Percentiles rank a stretch among this genome's conserved stretches.
phyloP scores from a whole-genome alignment of 129 eudicot species.

The Saussurea involucrata region DNA sequence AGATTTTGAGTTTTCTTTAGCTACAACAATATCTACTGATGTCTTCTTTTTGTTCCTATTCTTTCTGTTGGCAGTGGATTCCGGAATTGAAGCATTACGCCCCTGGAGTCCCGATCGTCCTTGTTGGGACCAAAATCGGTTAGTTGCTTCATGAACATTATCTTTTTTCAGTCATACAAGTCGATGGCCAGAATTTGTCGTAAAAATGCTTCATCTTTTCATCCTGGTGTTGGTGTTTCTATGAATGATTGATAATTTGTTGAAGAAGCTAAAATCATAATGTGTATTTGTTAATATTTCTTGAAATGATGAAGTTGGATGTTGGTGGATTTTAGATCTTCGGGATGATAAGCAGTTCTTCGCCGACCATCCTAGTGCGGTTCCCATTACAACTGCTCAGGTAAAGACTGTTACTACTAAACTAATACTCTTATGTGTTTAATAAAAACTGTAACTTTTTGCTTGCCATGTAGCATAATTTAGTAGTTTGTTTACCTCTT shows the following conservation, averaged over 20 bases:
- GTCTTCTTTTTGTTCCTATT: not conserved
- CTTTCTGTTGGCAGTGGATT: conserved; percentile 41
- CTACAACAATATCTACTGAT: not conserved
- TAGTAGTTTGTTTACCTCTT: no score
- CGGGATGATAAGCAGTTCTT: conserved; percentile 54
- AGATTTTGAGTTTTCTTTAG: not conserved
- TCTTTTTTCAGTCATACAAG: not conserved
- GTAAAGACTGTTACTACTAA: conserved; percentile 21
- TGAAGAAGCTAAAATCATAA: not conserved
- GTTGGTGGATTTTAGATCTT: conserved; percentile 36
- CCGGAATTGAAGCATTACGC: conserved; percentile 57
- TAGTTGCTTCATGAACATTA: conserved; percentile 5
- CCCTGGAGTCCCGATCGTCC: conserved; percentile 56
- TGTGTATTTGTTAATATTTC: not conserved
- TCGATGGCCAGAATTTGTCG: not conserved
- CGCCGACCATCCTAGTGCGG: conserved; percentile 56
- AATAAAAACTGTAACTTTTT: not conserved
- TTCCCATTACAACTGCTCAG: conserved; percentile 53
- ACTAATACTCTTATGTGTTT: not conserved
- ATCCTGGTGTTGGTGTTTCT: not conserved
- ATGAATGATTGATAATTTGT: not conserved
- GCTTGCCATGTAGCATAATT: not conserved
- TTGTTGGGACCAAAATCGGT: conserved; percentile 59
- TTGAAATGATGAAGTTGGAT: conserved; percentile 4
- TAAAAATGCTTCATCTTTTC: not conserved